Conservation (phyloP, 1,139 yeast genomes). For the Saccharomyces uvarum region DNA sequence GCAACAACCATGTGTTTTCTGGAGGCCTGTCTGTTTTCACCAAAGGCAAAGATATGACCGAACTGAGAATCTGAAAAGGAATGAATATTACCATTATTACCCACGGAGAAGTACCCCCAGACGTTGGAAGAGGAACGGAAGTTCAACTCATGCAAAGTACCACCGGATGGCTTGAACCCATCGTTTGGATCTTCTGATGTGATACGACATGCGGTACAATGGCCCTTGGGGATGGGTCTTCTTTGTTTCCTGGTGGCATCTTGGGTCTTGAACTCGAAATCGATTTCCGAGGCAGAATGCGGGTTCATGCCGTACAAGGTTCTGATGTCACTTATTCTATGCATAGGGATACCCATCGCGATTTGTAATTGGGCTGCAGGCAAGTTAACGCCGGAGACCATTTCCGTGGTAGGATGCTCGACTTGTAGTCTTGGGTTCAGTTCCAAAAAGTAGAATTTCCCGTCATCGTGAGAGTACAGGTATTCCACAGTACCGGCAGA, state of each 20-base stretch:
- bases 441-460: conserved; percentile 91
- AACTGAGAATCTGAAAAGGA: conserved; percentile 97
- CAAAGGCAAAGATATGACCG: conserved; percentile 97
- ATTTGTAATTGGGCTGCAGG: conserved; percentile 98
- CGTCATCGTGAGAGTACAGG: conserved; percentile 85
- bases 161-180: conserved; percentile 97
- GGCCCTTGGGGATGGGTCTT: conserved; percentile 87
- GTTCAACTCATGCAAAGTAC: conserved; percentile 89
- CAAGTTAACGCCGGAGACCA: conserved; percentile 96
- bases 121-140: conserved; percentile 95
- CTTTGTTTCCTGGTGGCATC: conserved; percentile 72
- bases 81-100: conserved; percentile 93
- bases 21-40: conserved; percentile 95
- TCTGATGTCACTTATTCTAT: conserved; percentile 87
- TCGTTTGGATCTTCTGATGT: conserved; percentile 98
- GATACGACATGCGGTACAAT: conserved; percentile 97
- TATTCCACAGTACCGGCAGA: conserved; percentile 99
- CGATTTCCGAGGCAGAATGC: conserved; percentile 81
- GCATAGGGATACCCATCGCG: conserved; percentile 98
- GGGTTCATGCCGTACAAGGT: conserved; percentile 93
- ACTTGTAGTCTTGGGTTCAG: conserved; percentile 97
- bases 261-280: conserved; percentile 76
- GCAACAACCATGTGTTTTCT: conserved; percentile 99
- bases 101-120: conserved; percentile 98
- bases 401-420: conserved; percentile 98